phyloP scores from a whole-genome alignment of 345 rosid species.

The Corchorus olitorius region DNA sequence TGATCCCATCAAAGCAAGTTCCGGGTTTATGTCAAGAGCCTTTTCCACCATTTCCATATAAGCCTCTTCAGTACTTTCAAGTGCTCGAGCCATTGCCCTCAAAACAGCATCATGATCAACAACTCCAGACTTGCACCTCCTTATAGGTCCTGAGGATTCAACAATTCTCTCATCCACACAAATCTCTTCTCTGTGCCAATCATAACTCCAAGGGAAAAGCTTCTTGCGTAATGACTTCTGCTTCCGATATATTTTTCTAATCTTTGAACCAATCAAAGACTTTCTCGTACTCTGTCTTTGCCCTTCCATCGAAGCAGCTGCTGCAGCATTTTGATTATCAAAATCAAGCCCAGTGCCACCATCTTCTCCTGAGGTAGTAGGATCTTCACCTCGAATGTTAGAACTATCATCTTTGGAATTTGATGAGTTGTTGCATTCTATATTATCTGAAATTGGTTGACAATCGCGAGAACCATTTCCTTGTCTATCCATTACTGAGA shows the following conservation, averaged over 20 bases:
- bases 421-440: conserved; percentile 31
- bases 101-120: conserved; percentile 81
- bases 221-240: conserved; percentile 89
- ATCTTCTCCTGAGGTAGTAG: conserved; percentile 81
- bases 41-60: conserved; percentile 96
- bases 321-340: conserved; percentile 31
- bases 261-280: conserved; percentile 63
- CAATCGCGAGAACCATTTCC: conserved; percentile 30
- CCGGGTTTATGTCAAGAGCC: conserved; percentile 79
- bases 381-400: conserved; percentile 52
- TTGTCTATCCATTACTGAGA: conserved; percentile 31
- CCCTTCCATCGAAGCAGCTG: conserved; percentile 37
- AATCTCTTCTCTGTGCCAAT: conserved; percentile 90
- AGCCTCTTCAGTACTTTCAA: conserved; percentile 73
- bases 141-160: conserved; percentile 66
- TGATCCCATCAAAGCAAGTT: conserved; percentile 96
- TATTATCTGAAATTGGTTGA: conserved; percentile 34
- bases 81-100: conserved; percentile 81
- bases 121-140: conserved; percentile 82
- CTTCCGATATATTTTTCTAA: conserved; percentile 68
- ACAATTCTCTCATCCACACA: conserved; percentile 60
- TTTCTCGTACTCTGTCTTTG: conserved; percentile 59
- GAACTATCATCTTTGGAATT: conserved; percentile 38
- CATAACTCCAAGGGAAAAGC: conserved; percentile 95
- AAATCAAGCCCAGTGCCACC: conserved; percentile 43